A percentile compares a stretch with the other conserved stretches of the same genome.
Conservation (phyloP, 1,284 basidiomycete genomes). For the Puccinia novopanici region DNA sequence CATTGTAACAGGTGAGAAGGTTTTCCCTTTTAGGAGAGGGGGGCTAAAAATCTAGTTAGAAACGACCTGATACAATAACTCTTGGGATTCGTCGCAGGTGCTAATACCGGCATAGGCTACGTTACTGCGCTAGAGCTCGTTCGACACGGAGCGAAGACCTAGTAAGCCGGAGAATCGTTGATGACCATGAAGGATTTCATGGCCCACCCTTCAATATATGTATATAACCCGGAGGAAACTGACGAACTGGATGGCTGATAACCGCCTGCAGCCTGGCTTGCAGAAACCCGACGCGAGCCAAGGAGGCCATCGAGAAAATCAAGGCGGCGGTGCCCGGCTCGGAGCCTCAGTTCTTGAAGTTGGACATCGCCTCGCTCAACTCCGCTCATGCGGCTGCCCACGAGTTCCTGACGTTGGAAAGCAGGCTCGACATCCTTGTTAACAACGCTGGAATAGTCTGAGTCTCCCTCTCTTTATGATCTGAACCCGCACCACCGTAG, state of each 20-base stretch:
- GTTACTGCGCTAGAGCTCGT: constrained; percentile 27
- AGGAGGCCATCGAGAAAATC: constrained; percentile 40
- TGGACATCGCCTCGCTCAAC: constrained; percentile 58
- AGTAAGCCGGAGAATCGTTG: constrained; percentile 26
- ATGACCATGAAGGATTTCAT: no score
- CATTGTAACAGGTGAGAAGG: constrained; percentile 33
- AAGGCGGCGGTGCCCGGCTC: constrained; percentile 51
- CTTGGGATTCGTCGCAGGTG: background rate
- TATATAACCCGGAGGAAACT: background rate
- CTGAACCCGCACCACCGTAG: no score
- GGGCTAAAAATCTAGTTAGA: no score
- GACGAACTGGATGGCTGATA: background rate
- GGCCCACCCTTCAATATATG: no score
- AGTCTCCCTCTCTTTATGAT: no score
- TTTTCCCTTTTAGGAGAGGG: background rate
- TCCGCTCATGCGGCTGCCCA: constrained; percentile 55
- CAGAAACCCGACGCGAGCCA: constrained; percentile 5
- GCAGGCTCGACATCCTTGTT: constrained; percentile 58
- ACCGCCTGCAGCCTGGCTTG: constrained; percentile 34
- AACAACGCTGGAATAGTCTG: constrained; percentile 56
- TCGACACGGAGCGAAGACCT: constrained; percentile 44
- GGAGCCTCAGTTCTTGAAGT: constrained; percentile 56
- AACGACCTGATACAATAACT: background rate
- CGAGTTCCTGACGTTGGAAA: constrained; percentile 54
- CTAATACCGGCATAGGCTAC: constrained; percentile 37